Evolutionary conservation across 2,329 filamentous ascomycete genomes (phyloP).

Genomic region (Trichoderma harzianum): DNA sequence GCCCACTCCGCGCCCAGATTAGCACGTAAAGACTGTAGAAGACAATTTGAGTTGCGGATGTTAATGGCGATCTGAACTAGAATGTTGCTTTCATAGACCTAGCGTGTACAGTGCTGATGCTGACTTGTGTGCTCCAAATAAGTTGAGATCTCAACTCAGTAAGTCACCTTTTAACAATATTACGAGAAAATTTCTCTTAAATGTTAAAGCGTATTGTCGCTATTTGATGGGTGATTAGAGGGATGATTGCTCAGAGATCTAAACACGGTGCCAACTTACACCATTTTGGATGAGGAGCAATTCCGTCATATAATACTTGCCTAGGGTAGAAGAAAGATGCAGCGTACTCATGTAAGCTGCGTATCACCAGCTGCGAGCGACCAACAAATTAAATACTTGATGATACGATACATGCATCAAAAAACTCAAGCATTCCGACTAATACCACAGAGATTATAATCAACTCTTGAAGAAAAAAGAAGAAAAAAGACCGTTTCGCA

Average conservation of each 20-base stretch:
- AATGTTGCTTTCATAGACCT: neutral
- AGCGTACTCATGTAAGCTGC: neutral
- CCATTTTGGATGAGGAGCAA: neutral
- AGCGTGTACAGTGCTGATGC: neutral
- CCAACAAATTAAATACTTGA: neutral
- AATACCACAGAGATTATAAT: neutral
- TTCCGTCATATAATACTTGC: neutral
- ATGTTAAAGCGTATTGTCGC: neutral
- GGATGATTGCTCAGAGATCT: neutral
- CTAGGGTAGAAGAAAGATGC: neutral
- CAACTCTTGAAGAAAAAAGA: neutral
- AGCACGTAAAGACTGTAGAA: neutral
- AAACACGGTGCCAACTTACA: neutral
- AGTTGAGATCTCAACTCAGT: neutral
- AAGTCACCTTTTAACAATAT: neutral
- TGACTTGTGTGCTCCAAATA: neutral
- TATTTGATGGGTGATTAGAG: fast-evolving
- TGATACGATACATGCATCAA: neutral
- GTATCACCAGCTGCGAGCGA: neutral
- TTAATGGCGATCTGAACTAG: neutral
- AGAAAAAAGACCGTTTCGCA: neutral
- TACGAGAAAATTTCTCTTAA: too few relatives aligned
- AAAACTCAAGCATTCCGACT: neutral
- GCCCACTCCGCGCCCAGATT: neutral
- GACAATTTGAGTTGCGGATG: neutral